These are phyloP conservation scores for Astrephomene gubernaculifera DNA, from an alignment of 139 green algal genomes.

Conservation along the genomic window DNA sequence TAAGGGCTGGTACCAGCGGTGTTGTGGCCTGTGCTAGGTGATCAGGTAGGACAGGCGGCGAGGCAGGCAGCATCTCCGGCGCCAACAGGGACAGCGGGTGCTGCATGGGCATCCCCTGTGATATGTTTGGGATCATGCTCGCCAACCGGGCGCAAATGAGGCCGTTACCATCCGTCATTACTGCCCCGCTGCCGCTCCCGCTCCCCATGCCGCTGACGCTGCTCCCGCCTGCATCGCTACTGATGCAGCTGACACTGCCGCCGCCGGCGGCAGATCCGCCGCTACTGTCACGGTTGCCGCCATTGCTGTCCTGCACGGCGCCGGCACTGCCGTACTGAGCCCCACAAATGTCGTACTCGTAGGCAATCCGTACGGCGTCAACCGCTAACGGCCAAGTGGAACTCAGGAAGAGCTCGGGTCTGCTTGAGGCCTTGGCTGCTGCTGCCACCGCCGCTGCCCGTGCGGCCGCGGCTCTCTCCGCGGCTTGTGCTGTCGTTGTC, in stretches of 20 bases:
- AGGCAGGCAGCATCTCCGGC: too few relatives aligned
- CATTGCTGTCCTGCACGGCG: too few relatives aligned
- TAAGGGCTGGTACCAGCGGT: too few relatives aligned
- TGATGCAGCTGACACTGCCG: not conserved
- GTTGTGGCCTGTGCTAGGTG: too few relatives aligned
- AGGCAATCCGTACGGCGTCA: not conserved
- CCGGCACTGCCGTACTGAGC: not conserved
- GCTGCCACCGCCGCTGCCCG: not conserved
- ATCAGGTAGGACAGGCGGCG: too few relatives aligned
- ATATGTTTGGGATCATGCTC: not conserved
- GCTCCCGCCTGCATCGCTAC: not conserved
- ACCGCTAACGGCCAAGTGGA: conserved; percentile 7
- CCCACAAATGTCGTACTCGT: not conserved
- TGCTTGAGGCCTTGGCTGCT: conserved; percentile 15
- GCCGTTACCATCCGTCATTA: conserved; percentile 29
- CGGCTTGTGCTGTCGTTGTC: not conserved
- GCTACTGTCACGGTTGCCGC: not conserved
- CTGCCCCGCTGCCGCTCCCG: not conserved
- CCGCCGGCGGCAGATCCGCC: too few relatives aligned
- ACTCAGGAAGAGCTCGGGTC: conserved; percentile 15
- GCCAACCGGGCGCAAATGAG: conserved; percentile 11
- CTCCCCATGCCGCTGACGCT: not conserved
- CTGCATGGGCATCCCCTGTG: not conserved
- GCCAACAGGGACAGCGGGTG: too few relatives aligned
- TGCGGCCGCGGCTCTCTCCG: too few relatives aligned